Evolutionary conservation across 2,329 filamentous ascomycete species (phyloP), one percentile per base, ranked within the genome.

Genomic region (Metarhizium rileyi): DNA sequence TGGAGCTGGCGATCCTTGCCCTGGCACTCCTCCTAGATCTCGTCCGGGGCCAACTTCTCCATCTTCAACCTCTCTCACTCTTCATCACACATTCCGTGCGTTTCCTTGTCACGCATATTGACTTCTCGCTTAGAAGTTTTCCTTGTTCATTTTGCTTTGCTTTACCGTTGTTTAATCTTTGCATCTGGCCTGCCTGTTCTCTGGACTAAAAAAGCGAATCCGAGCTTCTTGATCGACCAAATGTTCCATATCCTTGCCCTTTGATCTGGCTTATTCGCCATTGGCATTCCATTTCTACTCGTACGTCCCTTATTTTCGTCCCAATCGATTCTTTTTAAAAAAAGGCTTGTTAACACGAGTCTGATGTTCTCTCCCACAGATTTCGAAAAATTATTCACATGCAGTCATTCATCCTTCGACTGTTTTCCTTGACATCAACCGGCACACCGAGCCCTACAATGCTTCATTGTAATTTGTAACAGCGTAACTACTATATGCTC

Each of bases 401-500:
- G 33, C 44, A 44, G 18, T 36, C 50, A 44, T 47, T 52, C 46
- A 49, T 48, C 49, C 41, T 50, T 51, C 41, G 16, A 23, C 18
- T n/a, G 16, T 20, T 14, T 42, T 51, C 35, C 25, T 38, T 49
- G 23, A 14, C 38, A 4, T 10, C 22, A 14, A 9, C 48, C 35
- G 22, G 14, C 23, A 22, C 42, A 12, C n/a, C 23, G 8, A 4
- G 12, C 10, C 9, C 47, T 28, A 49, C 44, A 48, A 53, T 53
- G 50, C 48, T 51, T 48, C 42, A 35, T 53, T 40, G 27, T 54
- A 53, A 54, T 53, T 26, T 48, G 35, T 54, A 54, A 53, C 53
- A 33, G 46, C n/a, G 33, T 44, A 50, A 50, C 53, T 27, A 16
- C 22, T 38, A 8, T 48, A 43, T 18, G 12, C 27, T 33, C 30